Evolutionary conservation across 2,329 filamentous ascomycete genomes (phyloP).

Genomic region (Dendryphion nanum): DNA sequence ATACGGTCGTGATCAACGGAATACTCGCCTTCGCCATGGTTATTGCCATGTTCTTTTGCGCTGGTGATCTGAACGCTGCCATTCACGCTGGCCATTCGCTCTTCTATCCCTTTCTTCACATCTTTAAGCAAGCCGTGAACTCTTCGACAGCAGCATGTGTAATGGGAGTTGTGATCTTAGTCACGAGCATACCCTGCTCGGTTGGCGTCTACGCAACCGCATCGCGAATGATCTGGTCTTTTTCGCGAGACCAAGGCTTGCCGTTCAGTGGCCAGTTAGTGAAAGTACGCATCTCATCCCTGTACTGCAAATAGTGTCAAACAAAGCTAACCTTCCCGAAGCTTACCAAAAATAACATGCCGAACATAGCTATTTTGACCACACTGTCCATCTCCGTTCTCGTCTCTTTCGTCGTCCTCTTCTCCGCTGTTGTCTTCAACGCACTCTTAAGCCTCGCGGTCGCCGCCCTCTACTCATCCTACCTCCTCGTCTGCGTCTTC

Average conservation of each 20-base stretch:
- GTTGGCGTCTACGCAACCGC: constrained; percentile 37
- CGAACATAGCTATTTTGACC: not conserved
- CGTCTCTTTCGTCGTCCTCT: constrained; percentile 8
- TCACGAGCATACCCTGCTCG: constrained; percentile 32
- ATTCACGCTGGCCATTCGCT: constrained; percentile 3
- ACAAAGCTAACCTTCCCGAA: too few species aligned
- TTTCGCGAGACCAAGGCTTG: constrained; percentile 41
- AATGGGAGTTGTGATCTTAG: constrained; percentile 36
- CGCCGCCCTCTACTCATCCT: constrained; percentile 6
- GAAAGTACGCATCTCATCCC: too few species aligned
- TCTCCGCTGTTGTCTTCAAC: constrained; percentile 7
- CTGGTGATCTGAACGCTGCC: constrained; percentile 23
- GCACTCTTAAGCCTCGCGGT: constrained; percentile 5
- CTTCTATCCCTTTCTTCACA: constrained; percentile 42
- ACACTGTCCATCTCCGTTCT: constrained; percentile 3
- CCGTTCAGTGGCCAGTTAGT: constrained; percentile 11
- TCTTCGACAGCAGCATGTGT: constrained; percentile 41
- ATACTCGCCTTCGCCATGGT: constrained; percentile 27
- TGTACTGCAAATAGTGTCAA: too few species aligned
- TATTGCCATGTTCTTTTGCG: constrained; percentile 30
- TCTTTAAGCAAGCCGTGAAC: constrained; percentile 39
- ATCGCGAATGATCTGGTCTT: constrained; percentile 40
- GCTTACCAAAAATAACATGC: not conserved
- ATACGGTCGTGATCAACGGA: constrained; percentile 30
- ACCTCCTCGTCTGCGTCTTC: constrained; percentile 5